Evolutionary conservation across 345 rosid genomes (phyloP), one percentile per base, ranked within the genome.

Genomic region (Xanthoceras sorbifolium): DNA sequence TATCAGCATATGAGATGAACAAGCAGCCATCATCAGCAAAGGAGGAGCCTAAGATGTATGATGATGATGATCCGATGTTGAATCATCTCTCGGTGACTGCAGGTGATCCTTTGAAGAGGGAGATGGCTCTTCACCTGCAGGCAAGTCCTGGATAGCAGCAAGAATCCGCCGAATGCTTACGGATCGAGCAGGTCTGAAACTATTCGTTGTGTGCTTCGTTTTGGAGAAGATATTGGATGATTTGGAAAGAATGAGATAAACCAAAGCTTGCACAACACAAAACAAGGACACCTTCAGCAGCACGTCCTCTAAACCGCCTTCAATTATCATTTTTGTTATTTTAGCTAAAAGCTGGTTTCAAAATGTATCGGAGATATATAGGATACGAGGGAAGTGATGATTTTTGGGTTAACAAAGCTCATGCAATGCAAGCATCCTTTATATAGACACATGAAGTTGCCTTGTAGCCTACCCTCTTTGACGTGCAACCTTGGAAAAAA

Each of bases 201-300:
- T 87, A 52, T 68, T 46, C 12, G 84, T 67, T 75, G 84, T 71
- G 46, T 25, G 57, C 29, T 74, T 73, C 57, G 64, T 71, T 59
- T 81, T 80, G 48, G 94, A 87, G 90, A 92, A 90, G 50, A 89
- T 62, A 64, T 82, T 85, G 11, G 94, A 90, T 1, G 94, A 90
- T 32, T 82, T 85, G 3, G 92, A 78, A 22, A 90, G 90, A 14
- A 92, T 88, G 63, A 90, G 80, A 76, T 89, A 92, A 15, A 91
- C 90, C 77, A 92, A 77, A 3, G 82, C 89, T 82, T 90, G 97
- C 7, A 90, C 87, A 55, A 88, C 18, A 36, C 77, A 79, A 65
- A 92, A 90, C 50, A 71, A 7, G 36, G 64, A 79, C 75, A 84
- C 81, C 85, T 90, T 90, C 75, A 87, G 46, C 42, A 90, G 22